phyloP scores from a whole-genome alignment of 225 moss, liverwort and hornwort genomes.

The Sphagnum tenellum region DNA sequence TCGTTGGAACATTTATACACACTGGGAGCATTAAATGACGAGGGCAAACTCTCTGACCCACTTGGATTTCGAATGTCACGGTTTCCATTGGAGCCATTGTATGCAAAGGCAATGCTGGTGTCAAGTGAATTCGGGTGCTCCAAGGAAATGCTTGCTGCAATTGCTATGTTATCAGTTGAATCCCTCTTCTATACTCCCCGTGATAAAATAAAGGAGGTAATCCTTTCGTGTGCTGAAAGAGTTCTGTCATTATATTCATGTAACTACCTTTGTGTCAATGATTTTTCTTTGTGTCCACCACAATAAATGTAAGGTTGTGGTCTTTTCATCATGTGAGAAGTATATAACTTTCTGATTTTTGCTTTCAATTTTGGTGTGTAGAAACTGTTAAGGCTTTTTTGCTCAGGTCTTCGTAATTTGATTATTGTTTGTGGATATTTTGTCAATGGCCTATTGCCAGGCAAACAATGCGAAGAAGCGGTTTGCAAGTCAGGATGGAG shows the following conservation, averaged over 20 bases:
- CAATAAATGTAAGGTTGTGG: too few species aligned
- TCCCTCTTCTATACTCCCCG: conserved; percentile 85
- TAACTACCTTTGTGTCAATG: too few species aligned
- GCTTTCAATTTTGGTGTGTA: too few species aligned
- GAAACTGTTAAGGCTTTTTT: too few species aligned
- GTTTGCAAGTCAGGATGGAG: conserved; percentile 73
- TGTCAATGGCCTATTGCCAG: conserved; percentile 17
- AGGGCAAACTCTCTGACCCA: conserved; percentile 83
- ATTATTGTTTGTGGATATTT: background rate
- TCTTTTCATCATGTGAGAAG: background rate
- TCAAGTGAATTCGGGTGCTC: conserved; percentile 77
- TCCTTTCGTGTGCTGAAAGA: background rate
- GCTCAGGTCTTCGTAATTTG: too few species aligned
- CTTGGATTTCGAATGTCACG: conserved; percentile 76
- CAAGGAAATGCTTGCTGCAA: conserved; percentile 94
- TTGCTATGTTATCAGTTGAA: conserved; percentile 93
- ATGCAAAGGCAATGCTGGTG: conserved; percentile 86
- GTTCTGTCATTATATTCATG: too few species aligned
- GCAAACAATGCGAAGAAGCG: conserved; percentile 86
- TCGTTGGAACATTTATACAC: conserved; percentile 82
- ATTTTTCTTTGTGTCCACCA: too few species aligned
- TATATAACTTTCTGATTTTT: too few species aligned
- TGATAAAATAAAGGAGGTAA: conserved; percentile 92
- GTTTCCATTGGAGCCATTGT: conserved; percentile 87
- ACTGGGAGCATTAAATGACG: conserved; percentile 85